Evolutionary conservation across 805 yeast species (phyloP), one percentile per base, ranked within the genome.

Genomic region (Clavispora phyllophila): DNA sequence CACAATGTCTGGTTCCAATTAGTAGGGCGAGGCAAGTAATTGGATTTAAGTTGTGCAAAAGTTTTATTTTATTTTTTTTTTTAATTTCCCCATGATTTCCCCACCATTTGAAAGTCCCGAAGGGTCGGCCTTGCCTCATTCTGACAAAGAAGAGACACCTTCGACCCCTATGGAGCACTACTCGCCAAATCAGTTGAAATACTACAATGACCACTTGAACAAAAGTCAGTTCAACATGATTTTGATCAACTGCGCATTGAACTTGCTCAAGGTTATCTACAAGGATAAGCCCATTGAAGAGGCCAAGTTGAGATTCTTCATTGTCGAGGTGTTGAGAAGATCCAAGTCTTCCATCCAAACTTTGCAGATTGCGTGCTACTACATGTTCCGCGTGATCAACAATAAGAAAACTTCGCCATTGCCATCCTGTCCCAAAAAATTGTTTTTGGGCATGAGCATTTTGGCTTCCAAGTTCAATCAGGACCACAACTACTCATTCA

Each of bases 381-480:
- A 86, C 58, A 51, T 85, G n/a, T 61, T 73, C 49, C 75, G 75
- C 45, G 52, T 83, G 36, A 53, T 65, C 39, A 60, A 59, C 45
- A 24, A 17, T 25, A 32, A 31, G 18, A 42, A 47, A 28, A 25
- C 38, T 20, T 31, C 39, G 13, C 33, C 49, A 10, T n/a, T 52
- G 18, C 40, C 58, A 27, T 50, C 48, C 39, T 81, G 85, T 54
- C 82, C 88, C 7, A 80, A 85, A 52, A 77, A 84, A 47, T 73
- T 80, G 33, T 81, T 87, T 48, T 69, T 87, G 46, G 75, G 82
- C 2, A 75, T 86, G 54, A 60, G 87, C 41, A 84, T 87, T 41
- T 65, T 87, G 29, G 81, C 93, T 4, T 76, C 82, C 40, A 87
- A 87, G 58, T 85, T 80, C 59, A 69, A 75, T 46, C 87, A 81